Evolutionary conservation across 805 yeast genomes (phyloP).

Genomic region (Candida coquimbonensis): DNA sequence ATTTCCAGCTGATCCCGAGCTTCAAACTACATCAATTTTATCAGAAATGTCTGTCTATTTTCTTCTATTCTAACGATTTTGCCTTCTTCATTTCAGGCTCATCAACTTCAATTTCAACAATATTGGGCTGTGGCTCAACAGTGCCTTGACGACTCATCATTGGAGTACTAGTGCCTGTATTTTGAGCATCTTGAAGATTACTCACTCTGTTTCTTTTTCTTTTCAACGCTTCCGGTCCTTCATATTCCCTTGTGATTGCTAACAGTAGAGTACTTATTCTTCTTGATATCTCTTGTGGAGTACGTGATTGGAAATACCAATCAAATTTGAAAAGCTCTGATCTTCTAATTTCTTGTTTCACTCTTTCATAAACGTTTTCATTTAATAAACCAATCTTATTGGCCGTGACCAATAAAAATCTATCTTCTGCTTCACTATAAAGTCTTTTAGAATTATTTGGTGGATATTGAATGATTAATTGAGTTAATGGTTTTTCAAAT

Average conservation of each 20-base stretch:
- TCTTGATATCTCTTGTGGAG: conserved; percentile 65
- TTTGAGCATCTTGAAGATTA: background rate
- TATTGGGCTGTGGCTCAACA: background rate
- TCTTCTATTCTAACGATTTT: conserved; percentile 5
- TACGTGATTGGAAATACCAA: conserved; percentile 67
- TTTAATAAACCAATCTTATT: conserved; percentile 58
- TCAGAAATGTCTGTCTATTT: no score
- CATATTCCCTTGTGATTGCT: conserved; percentile 65
- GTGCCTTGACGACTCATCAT: conserved; percentile 26
- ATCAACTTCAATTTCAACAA: background rate
- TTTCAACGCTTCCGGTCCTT: conserved; percentile 50
- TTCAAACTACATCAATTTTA: no score
- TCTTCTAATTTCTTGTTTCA: conserved; percentile 54
- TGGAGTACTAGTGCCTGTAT: conserved; percentile 13
- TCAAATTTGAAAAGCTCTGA: conserved; percentile 63
- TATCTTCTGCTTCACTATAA: conserved; percentile 63
- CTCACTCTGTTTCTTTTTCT: conserved; percentile 31
- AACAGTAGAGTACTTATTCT: conserved; percentile 60
- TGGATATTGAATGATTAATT: conserved; percentile 62
- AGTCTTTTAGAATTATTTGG: conserved; percentile 78
- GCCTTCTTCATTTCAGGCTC: conserved; percentile 11
- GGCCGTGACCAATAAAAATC: conserved; percentile 54
- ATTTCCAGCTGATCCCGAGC: no score
- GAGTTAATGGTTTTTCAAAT: conserved; percentile 53
- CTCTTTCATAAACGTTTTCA: conserved; percentile 52